phyloP scores from a whole-genome alignment of 2,329 filamentous ascomycete species.

The Alternaria gansuensis region DNA sequence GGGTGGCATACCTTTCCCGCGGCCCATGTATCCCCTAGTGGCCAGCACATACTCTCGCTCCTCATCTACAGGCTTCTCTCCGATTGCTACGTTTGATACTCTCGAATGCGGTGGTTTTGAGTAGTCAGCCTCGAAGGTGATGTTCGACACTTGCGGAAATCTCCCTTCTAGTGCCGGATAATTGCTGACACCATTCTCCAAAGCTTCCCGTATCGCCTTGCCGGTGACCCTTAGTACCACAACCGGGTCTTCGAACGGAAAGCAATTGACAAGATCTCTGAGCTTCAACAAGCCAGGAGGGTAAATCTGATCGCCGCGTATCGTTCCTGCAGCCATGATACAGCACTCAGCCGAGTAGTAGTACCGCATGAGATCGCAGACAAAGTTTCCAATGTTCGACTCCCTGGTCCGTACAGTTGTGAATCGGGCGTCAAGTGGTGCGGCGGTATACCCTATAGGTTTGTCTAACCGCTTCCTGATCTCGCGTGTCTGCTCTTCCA shows the following conservation, averaged over 20 bases:
- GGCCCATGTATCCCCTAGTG: constrained; percentile 87
- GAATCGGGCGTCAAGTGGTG: constrained; percentile 85
- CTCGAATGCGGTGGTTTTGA: constrained; percentile 67
- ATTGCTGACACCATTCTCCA: constrained; percentile 83
- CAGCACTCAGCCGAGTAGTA: constrained; percentile 83
- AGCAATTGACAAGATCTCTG: constrained; percentile 86
- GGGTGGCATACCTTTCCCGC: constrained; percentile 69
- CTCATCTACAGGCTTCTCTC: constrained; percentile 67
- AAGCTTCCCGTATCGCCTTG: constrained; percentile 75
- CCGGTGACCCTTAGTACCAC: constrained; percentile 78
- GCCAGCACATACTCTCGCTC: constrained; percentile 74
- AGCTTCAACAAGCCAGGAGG: constrained; percentile 79
- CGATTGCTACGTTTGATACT: constrained; percentile 69
- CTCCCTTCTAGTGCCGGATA: constrained; percentile 84
- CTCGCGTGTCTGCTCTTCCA: constrained; percentile 74
- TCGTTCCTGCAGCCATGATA: constrained; percentile 85
- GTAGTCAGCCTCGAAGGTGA: constrained; percentile 77
- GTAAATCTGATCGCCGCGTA: constrained; percentile 88
- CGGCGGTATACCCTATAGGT: constrained; percentile 79
- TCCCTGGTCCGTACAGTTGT: constrained; percentile 79
- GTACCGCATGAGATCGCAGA: constrained; percentile 88
- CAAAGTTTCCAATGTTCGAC: constrained; percentile 88
- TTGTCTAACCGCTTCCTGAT: constrained; percentile 81
- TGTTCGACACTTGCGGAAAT: constrained; percentile 88
- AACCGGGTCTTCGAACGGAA: constrained; percentile 91